These are phyloP conservation scores for Calycina marina DNA, from an alignment of 2,329 filamentous ascomycete genomes.

Conservation along the genomic window DNA sequence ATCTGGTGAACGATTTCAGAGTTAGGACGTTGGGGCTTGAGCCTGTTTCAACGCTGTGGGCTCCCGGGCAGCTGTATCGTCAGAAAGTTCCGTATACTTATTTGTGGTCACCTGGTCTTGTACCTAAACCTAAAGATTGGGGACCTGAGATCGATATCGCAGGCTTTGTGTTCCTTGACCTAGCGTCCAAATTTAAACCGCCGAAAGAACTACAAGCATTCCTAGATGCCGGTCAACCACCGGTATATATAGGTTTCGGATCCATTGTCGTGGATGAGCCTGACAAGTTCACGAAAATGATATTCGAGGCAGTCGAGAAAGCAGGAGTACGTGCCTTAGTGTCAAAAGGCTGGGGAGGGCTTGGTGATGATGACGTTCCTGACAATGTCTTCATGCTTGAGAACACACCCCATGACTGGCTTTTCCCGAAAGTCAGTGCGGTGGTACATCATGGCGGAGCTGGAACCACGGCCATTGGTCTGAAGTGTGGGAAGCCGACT, in stretches of 20 bases:
- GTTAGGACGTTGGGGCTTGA: constrained; percentile 59
- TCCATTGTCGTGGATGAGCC: constrained; percentile 60
- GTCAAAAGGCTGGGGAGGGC: constrained; percentile 57
- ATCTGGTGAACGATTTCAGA: constrained; percentile 75
- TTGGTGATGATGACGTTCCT: constrained; percentile 39
- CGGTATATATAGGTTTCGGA: constrained; percentile 47
- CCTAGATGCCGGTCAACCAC: constrained; percentile 36
- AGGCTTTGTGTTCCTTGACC: constrained; percentile 59
- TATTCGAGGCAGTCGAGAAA: constrained; percentile 49
- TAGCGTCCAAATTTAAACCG: constrained; percentile 48
- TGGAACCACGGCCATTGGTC: constrained; percentile 48
- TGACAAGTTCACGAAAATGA: constrained; percentile 49
- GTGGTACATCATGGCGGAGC: constrained; percentile 3
- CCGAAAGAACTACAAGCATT: constrained; percentile 48
- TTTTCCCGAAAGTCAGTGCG: constrained; percentile 46
- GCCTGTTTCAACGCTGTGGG: constrained; percentile 61
- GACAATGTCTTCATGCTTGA: constrained; percentile 57
- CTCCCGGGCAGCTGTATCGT: constrained; percentile 59
- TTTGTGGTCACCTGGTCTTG: constrained; percentile 20
- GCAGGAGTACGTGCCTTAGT: constrained; percentile 55
- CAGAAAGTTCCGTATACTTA: constrained; percentile 41
- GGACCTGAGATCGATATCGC: constrained; percentile 22
- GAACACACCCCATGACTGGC: constrained; percentile 64
- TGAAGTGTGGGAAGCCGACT: constrained; percentile 56
- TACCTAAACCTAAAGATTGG: constrained; percentile 29